A percentile compares a stretch with the other conserved stretches of the same genome.
Evolutionary conservation across 352 stramenopile genomes (phyloP).

Genomic region (Pythium guiyangense): DNA sequence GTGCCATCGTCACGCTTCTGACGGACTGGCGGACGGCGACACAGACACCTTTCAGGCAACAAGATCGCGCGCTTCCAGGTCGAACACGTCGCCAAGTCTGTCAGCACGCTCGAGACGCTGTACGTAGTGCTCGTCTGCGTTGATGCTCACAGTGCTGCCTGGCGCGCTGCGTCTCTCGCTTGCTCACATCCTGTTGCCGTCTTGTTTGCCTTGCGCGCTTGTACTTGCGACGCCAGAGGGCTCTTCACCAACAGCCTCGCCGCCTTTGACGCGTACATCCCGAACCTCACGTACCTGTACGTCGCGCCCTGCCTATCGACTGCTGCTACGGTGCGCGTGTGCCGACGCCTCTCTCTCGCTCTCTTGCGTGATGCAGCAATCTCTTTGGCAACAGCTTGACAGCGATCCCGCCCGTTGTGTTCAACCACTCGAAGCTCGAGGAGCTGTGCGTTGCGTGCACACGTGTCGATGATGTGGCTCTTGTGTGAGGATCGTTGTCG

Average conservation of each 20-base stretch:
- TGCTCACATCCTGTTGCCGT: no score
- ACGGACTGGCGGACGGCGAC: no score
- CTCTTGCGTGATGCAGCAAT: not conserved
- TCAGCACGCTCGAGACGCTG: not conserved
- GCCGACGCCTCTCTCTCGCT: not conserved
- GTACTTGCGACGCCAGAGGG: not conserved
- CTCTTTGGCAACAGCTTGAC: not conserved
- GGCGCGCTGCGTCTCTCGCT: no score
- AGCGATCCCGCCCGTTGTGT: no score
- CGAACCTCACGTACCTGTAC: conserved; percentile 2
- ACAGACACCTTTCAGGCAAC: conserved; percentile 2
- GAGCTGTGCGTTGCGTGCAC: not conserved
- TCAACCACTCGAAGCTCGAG: not conserved
- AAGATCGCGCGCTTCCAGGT: not conserved
- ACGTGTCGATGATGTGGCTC: not conserved
- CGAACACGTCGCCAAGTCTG: not conserved
- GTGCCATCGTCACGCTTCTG: no score
- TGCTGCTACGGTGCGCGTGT: not conserved
- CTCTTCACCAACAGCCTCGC: not conserved
- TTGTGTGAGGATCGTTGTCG: no score
- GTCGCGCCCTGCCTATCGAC: not conserved
- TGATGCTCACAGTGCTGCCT: no score
- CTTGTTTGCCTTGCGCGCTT: not conserved
- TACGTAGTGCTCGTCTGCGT: not conserved
- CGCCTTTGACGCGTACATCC: not conserved